Percentiles rank a stretch among this genome's conserved stretches.
Evolutionary conservation across 257 asterid genomes (phyloP).

Genomic region (Parsonsia alboflavescens): DNA sequence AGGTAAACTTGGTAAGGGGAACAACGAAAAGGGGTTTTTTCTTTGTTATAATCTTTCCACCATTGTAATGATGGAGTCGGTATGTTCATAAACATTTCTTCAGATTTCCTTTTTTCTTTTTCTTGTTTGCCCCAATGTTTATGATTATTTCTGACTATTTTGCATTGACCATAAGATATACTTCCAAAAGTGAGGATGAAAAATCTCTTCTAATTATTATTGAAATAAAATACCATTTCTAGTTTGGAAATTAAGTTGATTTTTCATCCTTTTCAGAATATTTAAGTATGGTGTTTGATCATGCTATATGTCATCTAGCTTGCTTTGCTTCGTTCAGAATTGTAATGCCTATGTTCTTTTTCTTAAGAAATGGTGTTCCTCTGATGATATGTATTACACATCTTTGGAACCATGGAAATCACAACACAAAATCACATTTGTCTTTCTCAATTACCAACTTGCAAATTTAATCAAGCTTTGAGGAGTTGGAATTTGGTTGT

Average conservation of each 20-base stretch:
- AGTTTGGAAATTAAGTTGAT: background rate
- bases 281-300: background rate
- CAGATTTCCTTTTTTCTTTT: background rate
- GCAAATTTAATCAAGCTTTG: no score
- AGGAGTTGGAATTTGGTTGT: no score
- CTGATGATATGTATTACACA: background rate
- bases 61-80: background rate
- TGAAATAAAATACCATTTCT: background rate
- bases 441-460: no score
- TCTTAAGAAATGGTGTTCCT: background rate
- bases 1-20: conserved; percentile 38
- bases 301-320: conserved; percentile 8
- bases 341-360: conserved; percentile 9
- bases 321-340: conserved; percentile 11
- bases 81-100: background rate
- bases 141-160: background rate
- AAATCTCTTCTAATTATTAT: background rate
- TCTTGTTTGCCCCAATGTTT: background rate
- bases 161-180: background rate
- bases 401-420: background rate
- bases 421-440: no score
- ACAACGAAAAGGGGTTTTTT: background rate
- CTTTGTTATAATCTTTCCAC: background rate
- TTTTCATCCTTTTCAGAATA: background rate
- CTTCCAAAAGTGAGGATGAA: background rate